Base-by-base conservation (phyloP, 2,329 filamentous ascomycete genomes). In the Claviceps sp. region DNA sequence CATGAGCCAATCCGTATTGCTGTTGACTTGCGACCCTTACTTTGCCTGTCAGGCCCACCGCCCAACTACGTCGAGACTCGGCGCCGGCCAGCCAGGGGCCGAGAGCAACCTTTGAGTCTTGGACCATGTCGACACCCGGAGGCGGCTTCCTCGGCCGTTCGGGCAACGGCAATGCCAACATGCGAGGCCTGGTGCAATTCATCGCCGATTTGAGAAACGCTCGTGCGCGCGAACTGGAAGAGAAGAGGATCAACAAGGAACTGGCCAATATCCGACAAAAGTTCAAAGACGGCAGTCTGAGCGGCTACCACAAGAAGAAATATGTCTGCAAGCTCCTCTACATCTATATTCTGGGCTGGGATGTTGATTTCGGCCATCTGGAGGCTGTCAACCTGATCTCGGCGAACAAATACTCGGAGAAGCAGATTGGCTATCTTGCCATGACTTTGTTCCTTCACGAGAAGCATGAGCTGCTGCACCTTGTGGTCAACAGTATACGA, bases 271-370 rank as follows among this genome's bases (percentile, higher is more conserved):
- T 98, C 68, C 83, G 84, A 64, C 89, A 96, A 73, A 97, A 97
- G 72, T 98, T 97, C 76, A 95, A 95, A 78, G 87, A 93, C 68
- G 90, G 89, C 58, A 93, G 79, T 65, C 74, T 98, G 54, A 95
- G 85, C 65, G 94, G 93, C 59, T 98, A 98, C 66, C 89, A 96
- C 75, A 96, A 94, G 77, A 98, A 98, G 80, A 98, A 98, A 86
- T 98, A 98, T 67, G 93, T 98, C 59, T 98, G 93, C 87, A 98
- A 98, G 82, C 81, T 98, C 60, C 77, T 98, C 56, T 98, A 98
- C 69, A 97, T 98, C 63, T 98, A 98, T 70, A 98, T 98, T 55
- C 80, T 98, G 58, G 93, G 93, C 48, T 98, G 93, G 86, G 91
- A 98, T 67, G 91, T 98, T 70, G 94, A 97, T 68, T 98, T 98